Percentiles rank a stretch among this genome's conserved stretches.
phyloP scores from a whole-genome alignment of 306 rosid species.

The Citrullus amarus region DNA sequence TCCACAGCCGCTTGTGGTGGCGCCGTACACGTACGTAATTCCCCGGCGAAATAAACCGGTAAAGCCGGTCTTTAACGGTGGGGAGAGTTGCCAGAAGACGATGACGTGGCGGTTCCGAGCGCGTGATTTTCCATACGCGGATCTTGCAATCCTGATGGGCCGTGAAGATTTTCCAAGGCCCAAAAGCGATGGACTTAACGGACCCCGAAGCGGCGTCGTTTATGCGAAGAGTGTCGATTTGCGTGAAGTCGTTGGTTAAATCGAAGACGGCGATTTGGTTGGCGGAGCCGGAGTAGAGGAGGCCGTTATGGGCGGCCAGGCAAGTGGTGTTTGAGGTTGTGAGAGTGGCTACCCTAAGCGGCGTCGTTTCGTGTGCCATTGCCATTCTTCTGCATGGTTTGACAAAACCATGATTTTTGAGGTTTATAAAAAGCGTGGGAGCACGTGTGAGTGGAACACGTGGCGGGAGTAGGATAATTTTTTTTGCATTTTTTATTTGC shows the following conservation, averaged over 20 bases:
- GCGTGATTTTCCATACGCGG: conserved; percentile 36
- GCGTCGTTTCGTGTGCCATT: not conserved
- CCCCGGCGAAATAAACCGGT: conserved; percentile 27
- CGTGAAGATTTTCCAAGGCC: conserved; percentile 28
- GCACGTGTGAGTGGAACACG: not conserved
- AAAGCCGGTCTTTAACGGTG: conserved; percentile 33
- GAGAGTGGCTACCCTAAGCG: not conserved
- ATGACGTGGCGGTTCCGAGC: conserved; percentile 19
- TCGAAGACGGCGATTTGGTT: conserved; percentile 44
- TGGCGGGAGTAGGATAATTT: not conserved
- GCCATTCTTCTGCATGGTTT: not conserved
- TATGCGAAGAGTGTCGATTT: conserved; percentile 30
- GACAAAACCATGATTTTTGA: not conserved
- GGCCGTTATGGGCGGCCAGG: conserved; percentile 35
- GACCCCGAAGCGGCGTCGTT: conserved; percentile 31
- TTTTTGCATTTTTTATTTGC: not conserved
- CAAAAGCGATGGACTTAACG: conserved; percentile 45
- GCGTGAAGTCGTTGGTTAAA: conserved; percentile 11
- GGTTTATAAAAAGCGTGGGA: not conserved
- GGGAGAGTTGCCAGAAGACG: conserved; percentile 41
- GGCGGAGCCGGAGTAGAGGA: conserved; percentile 51
- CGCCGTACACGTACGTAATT: conserved; percentile 38
- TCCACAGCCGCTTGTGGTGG: conserved; percentile 39
- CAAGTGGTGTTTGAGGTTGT: conserved; percentile 3
- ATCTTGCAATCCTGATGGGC: conserved; percentile 65